Evolutionary conservation across 805 yeast genomes (phyloP), one percentile per base, ranked within the genome.

Genomic region (Candida qinlingensis): DNA sequence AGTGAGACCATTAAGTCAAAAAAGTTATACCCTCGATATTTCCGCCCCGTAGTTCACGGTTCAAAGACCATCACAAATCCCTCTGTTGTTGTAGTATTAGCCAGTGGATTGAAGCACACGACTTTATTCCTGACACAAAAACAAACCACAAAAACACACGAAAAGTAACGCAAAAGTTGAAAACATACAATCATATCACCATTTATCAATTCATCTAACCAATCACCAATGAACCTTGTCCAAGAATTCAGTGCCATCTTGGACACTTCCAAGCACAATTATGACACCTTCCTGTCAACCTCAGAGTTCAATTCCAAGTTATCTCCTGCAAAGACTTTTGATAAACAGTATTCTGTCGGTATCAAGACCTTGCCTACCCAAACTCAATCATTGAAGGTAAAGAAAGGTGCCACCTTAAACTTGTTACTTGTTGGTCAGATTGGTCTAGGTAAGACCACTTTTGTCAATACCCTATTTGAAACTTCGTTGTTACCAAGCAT

Each of bases 381-480:
- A 47, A 57, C 57, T n/a, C 63, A 63, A 46, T 47, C 45, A 4
- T 45, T 65, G 34, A 57, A 53, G 9, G 58, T 76, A 43, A 77
- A 73, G 52, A 72, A 73, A 48, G 96, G 96, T 13, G 81, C 87
- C 25, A 72, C 81, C 28, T 85, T 87, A 67, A 88, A 95, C 41
- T 60, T 91, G 48, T 80, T 90, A 86, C 80, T 89, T 36, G 90
- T 85, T 42, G 97, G 97, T 31, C 90, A 85, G 65, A 74, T 85
- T 44, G 97, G 97, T 4, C 73, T 87, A 45, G 88, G 90, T 1
- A 88, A 87, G 62, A 79, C 88, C 4, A 80, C 92, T 1, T 87
- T 90, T 54, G 70, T 89, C 57, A 87, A 91, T 71, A 83, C 95
- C 7, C 73, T 91, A 53, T 86, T 88, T 64, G 83, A 84, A 41